Evolutionary conservation across 345 rosid species (phyloP).

Genomic region (Syzygium grande): DNA sequence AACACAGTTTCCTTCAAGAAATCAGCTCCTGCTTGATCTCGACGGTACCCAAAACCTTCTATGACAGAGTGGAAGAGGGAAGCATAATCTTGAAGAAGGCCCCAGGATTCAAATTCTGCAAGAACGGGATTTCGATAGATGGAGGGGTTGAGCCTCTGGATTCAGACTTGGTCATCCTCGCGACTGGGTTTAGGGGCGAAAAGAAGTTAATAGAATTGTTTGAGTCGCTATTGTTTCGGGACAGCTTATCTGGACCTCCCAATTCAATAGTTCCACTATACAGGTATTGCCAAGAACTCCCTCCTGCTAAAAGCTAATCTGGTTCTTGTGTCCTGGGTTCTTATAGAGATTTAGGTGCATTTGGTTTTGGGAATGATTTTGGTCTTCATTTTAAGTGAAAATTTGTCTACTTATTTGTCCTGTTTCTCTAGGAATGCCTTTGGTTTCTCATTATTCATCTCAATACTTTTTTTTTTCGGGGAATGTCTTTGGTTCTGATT

Average conservation of each 20-base stretch:
- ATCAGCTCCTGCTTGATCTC: slow-evolving; percentile 14
- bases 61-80: slow-evolving; percentile 30
- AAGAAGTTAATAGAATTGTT: slow-evolving; percentile 24
- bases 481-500: not conserved
- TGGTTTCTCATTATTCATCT: not conserved
- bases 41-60: slow-evolving; percentile 18
- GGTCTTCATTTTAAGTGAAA: not conserved
- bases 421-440: not conserved
- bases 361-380: not conserved
- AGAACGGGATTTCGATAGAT: slow-evolving; percentile 14
- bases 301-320: not conserved
- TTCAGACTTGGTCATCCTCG: slow-evolving; percentile 22
- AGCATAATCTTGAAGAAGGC: slow-evolving; percentile 34
- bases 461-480: not conserved
- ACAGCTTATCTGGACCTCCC: slow-evolving; percentile 16
- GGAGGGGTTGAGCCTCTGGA: slow-evolving; percentile 10
- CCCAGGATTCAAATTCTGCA: slow-evolving; percentile 18
- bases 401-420: not conserved
- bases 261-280: slow-evolving; percentile 22
- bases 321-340: not conserved
- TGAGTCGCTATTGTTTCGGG: slow-evolving; percentile 8
- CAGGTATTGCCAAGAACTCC: slow-evolving; percentile 18
- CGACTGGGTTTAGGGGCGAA: slow-evolving; percentile 32
- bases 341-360: not conserved
- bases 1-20: slow-evolving; percentile 20